These are phyloP conservation scores for Pelargonium myrrhifolium DNA, from an alignment of 441 rosid species.

Conservation along the genomic window DNA sequence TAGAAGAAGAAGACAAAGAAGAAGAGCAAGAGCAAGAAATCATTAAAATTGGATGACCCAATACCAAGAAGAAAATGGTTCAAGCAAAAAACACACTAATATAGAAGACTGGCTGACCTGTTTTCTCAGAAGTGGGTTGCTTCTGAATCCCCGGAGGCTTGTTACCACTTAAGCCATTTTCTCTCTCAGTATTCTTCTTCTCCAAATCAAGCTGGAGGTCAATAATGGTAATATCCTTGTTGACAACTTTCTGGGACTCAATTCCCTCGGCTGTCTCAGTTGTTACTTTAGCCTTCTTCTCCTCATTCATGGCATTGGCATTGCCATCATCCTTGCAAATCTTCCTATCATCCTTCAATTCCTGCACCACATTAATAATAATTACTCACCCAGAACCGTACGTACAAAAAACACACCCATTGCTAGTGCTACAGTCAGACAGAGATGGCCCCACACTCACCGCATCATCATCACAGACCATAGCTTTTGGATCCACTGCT, in stretches of 20 bases:
- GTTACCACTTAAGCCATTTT: slow-evolving; percentile 24
- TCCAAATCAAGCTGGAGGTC: slow-evolving; percentile 75
- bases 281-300: slow-evolving; percentile 36
- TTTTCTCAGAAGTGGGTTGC: slow-evolving; percentile 39
- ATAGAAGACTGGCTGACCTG: slow-evolving; percentile 29
- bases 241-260: slow-evolving; percentile 47
- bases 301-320: slow-evolving; percentile 23
- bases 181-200: slow-evolving; percentile 43
- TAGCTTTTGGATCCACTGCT: slow-evolving; percentile 57
- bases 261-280: slow-evolving; percentile 26
- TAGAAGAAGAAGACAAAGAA: neutral
- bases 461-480: slow-evolving; percentile 45
- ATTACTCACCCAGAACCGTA: neutral
- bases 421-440: slow-evolving; percentile 4
- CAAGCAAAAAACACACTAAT: neutral
- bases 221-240: slow-evolving; percentile 40
- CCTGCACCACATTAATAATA: slow-evolving; percentile 23
- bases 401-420: neutral
- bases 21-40: slow-evolving; percentile 9
- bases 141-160: neutral
- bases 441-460: slow-evolving; percentile 44
- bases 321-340: slow-evolving; percentile 31
- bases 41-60: neutral
- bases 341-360: slow-evolving; percentile 34
- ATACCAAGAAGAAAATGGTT: neutral